Evolutionary conservation across 2,329 filamentous ascomycete species (phyloP), one percentile per base, ranked within the genome.

Genomic region (Talaromyces sp.): DNA sequence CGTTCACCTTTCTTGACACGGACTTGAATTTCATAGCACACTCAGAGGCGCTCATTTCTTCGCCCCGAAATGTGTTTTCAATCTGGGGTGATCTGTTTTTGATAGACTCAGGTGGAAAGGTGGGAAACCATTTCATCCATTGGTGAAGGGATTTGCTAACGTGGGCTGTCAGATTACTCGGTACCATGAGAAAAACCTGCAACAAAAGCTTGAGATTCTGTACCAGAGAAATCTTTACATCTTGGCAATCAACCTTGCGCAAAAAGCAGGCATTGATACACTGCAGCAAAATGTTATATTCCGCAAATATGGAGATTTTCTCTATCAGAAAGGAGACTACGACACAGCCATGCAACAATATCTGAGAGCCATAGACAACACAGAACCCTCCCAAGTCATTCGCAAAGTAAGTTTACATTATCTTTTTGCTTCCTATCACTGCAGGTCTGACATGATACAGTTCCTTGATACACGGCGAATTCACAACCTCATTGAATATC

Each of bases 281-380:
- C 82, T 89, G 56, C 92, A 97, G 76, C 92, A 96, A 71, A 97
- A 96, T 72, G 83, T 91, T 65, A 99, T 99, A 65, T 96, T 94
- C 73, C 88, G 94, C 65, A 93, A 90, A 74, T 98, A 97, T 76
- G 95, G 94, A 13, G 95, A 99, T 75, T 91, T 94, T 72, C 79
- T 98, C 3, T 98, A 99, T 72, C 92, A 96, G 69, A 97, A 96
- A 73, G 92, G 91, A 4, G 93, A 97, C 73, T 99, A 94, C 73
- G 95, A 99, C 73, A 95, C 91, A 7, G 93, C 96, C n/a, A 99
- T 99, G 96, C 90, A 96, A 72, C 95, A 98, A 76, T 99, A 99
- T 74, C 88, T 99, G 67, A 90, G 92, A 70, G 94, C 96, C 0
- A 97, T 99, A 66, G 93, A 97, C 74, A 95, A 92, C 66, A 98